Conservation (phyloP, 768 basidiomycete genomes). For the Rhodotorula paludigena region DNA sequence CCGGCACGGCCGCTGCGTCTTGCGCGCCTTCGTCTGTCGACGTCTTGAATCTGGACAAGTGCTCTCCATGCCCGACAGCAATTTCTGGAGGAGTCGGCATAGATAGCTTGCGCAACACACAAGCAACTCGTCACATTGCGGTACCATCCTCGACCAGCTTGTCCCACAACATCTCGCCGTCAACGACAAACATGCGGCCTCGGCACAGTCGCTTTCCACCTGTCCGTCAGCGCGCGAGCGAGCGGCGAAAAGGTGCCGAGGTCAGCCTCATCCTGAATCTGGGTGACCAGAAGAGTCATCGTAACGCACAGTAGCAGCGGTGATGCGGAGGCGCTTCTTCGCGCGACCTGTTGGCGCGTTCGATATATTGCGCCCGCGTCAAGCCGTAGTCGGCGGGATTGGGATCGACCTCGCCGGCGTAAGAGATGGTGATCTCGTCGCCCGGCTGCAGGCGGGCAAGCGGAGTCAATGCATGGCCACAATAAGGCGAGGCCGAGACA, state of each 20-base stretch:
- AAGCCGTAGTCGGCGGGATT: neutral
- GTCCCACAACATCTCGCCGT: neutral
- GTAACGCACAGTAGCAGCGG: conserved; percentile 24
- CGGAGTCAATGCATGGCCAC: neutral
- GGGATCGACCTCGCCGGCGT: conserved; percentile 2
- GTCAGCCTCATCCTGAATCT: too few relatives aligned
- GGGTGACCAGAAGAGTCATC: neutral
- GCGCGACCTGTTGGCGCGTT: neutral
- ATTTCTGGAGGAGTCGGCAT: too few relatives aligned
- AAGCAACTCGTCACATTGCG: too few relatives aligned
- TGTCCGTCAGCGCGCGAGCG: neutral
- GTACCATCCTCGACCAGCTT: neutral
- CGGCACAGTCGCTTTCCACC: conserved; percentile 11
- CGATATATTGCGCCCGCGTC: neutral
- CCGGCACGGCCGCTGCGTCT: too few relatives aligned
- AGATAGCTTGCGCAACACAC: too few relatives aligned
- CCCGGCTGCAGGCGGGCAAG: conserved; percentile 14
- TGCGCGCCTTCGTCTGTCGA: too few relatives aligned
- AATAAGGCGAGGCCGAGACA: neutral
- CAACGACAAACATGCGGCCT: conserved; percentile 12
- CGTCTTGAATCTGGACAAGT: too few relatives aligned
- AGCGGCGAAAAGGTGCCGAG: neutral
- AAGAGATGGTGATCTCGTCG: conserved; percentile 29
- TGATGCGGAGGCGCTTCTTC: neutral
- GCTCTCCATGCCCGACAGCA: too few relatives aligned